Base-by-base conservation (phyloP, 2,329 filamentous ascomycete genomes). In the Colletotrichum limetticola region DNA sequence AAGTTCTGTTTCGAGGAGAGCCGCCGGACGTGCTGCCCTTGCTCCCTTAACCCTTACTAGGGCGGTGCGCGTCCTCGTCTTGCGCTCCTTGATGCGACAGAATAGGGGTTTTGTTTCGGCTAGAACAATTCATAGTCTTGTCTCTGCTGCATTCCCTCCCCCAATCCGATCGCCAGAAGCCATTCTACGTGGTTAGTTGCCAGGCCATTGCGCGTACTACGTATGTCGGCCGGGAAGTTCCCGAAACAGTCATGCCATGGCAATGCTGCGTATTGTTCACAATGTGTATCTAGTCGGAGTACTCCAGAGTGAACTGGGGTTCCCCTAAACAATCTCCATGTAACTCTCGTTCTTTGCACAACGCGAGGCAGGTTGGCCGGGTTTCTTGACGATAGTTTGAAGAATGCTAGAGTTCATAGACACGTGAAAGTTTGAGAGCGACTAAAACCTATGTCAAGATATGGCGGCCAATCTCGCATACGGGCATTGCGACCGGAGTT, bases 71-170 rank as follows among this genome's bases (percentile, higher is more conserved):
- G 55, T 52, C 32, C 37, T 71, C 32, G 55, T 55, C 52, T 37
- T 22, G 16, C 30, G 28, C 62, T 71, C 46, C 28, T 28, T 46
- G 32, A 46, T 56, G 63, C 56, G 55, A 64, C 66, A 49, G n/a
- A 28, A 65, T 60, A 65, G 66, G 70, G 66, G 66, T 60, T 64
- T 52, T 70, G 70, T 72, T 72, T 72, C 70, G 66, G 66, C 70
- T 65, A 65, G 70, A 32, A 72, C 66, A 70, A 59, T 58, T 26
- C 59, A 64, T 69, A 28, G 42, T 65, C 46, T 49, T 60, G 52
- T 35, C 52, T 60, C 42, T 60, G 42, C 42, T 49, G 66, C 59
- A 53, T 59, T 56, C 42, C 58, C 9, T 52, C 35, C 11, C 53
- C 26, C 66, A 60, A 49, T 55, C 52, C 53, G 55, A 35, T 52